Evolutionary conservation across 2,329 filamentous ascomycete species (phyloP).

Genomic region (Aureobasidium sp.): DNA sequence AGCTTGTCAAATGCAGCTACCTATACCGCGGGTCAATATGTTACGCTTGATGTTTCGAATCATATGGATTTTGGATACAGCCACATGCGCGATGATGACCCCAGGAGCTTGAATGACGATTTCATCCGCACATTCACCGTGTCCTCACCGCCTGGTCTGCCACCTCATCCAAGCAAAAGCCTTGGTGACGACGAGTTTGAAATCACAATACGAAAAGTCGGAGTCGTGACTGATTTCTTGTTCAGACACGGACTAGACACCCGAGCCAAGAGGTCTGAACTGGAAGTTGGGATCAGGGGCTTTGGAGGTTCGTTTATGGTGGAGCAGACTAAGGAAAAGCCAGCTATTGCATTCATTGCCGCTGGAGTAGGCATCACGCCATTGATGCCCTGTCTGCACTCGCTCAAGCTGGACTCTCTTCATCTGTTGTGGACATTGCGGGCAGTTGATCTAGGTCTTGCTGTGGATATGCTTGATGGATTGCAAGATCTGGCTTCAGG

Average conservation of each 20-base stretch:
- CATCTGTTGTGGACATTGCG: constrained; percentile 63
- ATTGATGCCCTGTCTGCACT: constrained; percentile 49
- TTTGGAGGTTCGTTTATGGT: constrained; percentile 61
- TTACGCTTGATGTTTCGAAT: constrained; percentile 63
- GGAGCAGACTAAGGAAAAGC: constrained; percentile 23
- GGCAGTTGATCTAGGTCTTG: constrained; percentile 55
- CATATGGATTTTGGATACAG: constrained; percentile 68
- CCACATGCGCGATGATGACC: constrained; percentile 80
- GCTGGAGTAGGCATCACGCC: constrained; percentile 82
- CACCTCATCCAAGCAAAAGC: constrained; percentile 22
- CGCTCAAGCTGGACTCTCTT: constrained; percentile 35
- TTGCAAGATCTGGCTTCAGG: constrained; percentile 46
- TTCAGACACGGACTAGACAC: constrained; percentile 36
- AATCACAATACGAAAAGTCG: constrained; percentile 64
- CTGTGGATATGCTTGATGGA: constrained; percentile 50
- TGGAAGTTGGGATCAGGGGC: constrained; percentile 63
- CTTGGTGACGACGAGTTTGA: constrained; percentile 50
- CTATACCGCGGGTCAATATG: constrained; percentile 69
- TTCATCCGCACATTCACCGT: constrained; percentile 79
- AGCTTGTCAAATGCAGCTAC: constrained; percentile 34
- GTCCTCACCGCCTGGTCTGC: constrained; percentile 48
- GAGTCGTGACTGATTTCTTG: constrained; percentile 60
- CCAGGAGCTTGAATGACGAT: constrained; percentile 75
- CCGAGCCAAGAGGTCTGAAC: constrained; percentile 15
- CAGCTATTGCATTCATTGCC: constrained; percentile 58